Base-by-base conservation (phyloP, 495 filamentous ascomycete species). In the Penicillium coprophilum region DNA sequence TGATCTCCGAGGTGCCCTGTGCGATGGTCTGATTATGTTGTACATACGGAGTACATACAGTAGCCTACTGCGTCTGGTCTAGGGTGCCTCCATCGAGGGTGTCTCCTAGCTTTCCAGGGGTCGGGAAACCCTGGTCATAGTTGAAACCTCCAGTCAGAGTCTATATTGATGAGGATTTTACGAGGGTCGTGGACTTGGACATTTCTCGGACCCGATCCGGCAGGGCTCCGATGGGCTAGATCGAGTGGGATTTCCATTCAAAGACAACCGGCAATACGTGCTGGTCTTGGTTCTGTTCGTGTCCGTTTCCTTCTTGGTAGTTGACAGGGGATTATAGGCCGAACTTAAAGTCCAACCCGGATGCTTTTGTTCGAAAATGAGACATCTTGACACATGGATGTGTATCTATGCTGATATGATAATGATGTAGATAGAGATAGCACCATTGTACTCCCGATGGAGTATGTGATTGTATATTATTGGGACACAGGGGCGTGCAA, bases 121-220 rank as follows among this genome's bases (percentile, higher is more conserved):
- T 7, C 19, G 43, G 6, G 19, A 20, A 46, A 36, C n/a, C 46
- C 39, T 57, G n/a, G 55, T 51, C 30, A 10, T 11, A 36, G 31
- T 51, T 55, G 64, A 67, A 66, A 60, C 50, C 32, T 40, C 58
- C 48, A 56, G 43, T 41, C 23, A 21, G 58, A 64, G 47, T 63
- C 58, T 59, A 59, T 57, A 43, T 44, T 20, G 47, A 36, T 36
- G 38, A 48, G 8, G n/a, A 31, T 52, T 30, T 6, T 9, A 32
- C 28, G 31, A 11, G 6, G 1, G 11, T 34, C 9, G 28, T 11
- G 19, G 28, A 17, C 28, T 34, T 27, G 36, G 11, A 23, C 12
- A 4, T 19, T 34, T 38, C 11, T 39, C 24, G 44, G 19, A 6
- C 47, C 28, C 43, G n/a, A 54, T 54, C n/a, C 15, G 43, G 32